These are phyloP conservation scores for Aspergillus sp. DNA, from an alignment of 2,329 filamentous ascomycete species.

Conservation along the genomic window DNA sequence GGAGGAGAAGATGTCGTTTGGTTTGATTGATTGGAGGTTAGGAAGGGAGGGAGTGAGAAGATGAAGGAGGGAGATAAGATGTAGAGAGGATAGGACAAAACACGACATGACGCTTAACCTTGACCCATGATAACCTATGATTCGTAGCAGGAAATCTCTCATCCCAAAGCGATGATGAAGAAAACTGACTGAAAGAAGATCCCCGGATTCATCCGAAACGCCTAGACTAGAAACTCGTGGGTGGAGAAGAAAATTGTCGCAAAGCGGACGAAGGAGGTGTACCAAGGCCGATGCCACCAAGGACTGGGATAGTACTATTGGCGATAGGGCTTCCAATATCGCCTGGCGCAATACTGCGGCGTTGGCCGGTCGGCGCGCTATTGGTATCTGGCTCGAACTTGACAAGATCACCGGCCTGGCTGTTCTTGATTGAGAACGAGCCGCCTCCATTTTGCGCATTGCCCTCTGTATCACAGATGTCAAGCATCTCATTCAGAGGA, in stretches of 20 bases:
- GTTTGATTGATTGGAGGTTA: neutral
- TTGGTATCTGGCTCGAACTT: conserved; percentile 55
- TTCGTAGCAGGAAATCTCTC: conserved; percentile 5
- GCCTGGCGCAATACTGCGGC: conserved; percentile 54
- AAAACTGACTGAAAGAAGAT: conserved; percentile 11
- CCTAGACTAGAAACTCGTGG: conserved; percentile 38
- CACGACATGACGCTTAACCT: conserved; percentile 19
- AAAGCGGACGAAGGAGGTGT: conserved; percentile 29
- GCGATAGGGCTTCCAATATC: conserved; percentile 69
- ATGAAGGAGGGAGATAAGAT: conserved; percentile 17
- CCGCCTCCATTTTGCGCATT: conserved; percentile 84
- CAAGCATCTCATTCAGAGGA: conserved; percentile 68
- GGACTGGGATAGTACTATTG: conserved; percentile 41
- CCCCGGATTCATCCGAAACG: conserved; percentile 17
- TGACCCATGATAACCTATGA: conserved; percentile 7
- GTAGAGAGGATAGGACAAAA: conserved; percentile 11
- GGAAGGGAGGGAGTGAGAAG: conserved; percentile 8
- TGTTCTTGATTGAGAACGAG: conserved; percentile 69
- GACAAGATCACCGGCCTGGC: conserved; percentile 45
- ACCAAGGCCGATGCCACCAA: conserved; percentile 39
- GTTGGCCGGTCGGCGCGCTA: conserved; percentile 43
- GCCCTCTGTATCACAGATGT: conserved; percentile 88
- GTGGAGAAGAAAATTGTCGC: conserved; percentile 40
- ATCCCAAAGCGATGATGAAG: conserved; percentile 11
- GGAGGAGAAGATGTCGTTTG: neutral